Conservation (phyloP, 768 basidiomycete genomes). For the Pholiota microspora region DNA sequence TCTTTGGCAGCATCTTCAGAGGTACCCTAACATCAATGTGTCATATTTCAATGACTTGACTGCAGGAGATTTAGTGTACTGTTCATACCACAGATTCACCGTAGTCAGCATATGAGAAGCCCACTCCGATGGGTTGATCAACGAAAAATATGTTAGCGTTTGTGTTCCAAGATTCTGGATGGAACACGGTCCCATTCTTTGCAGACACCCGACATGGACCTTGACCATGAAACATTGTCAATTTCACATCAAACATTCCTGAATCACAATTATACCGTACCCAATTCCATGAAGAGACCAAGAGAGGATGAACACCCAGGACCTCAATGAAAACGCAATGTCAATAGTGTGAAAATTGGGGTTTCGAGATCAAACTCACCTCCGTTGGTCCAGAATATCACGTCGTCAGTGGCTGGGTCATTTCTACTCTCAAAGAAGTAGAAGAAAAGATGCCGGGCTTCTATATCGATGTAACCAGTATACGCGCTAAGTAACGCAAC, state of each 20-base stretch:
- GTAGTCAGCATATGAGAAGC: conserved; percentile 64
- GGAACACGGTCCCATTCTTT: conserved; percentile 47
- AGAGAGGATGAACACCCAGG: conserved; percentile 43
- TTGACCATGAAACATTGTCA: conserved; percentile 16
- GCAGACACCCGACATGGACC: conserved; percentile 68
- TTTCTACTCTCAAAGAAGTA: conserved; percentile 75
- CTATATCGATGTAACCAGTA: conserved; percentile 66
- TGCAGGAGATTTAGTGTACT: not conserved
- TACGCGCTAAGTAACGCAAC: conserved; percentile 37
- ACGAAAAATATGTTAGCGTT: conserved; percentile 65
- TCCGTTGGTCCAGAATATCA: conserved; percentile 55
- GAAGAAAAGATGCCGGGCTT: conserved; percentile 64
- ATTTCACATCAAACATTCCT: not conserved
- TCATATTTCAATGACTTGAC: not conserved
- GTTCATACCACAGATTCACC: conserved; percentile 54
- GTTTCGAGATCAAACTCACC: conserved; percentile 24
- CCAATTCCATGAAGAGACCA: conserved; percentile 73
- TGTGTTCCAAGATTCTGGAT: conserved; percentile 66
- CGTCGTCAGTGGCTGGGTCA: conserved; percentile 56
- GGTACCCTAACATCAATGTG: conserved; percentile 38
- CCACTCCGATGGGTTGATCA: conserved; percentile 61
- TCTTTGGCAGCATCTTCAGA: conserved; percentile 69
- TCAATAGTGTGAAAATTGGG: not conserved
- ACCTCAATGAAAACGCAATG: conserved; percentile 26
- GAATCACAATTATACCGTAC: conserved; percentile 38